Evolutionary conservation across 1,139 yeast species (phyloP), one percentile per base, ranked within the genome.

Genomic region (Yarrowia galli): DNA sequence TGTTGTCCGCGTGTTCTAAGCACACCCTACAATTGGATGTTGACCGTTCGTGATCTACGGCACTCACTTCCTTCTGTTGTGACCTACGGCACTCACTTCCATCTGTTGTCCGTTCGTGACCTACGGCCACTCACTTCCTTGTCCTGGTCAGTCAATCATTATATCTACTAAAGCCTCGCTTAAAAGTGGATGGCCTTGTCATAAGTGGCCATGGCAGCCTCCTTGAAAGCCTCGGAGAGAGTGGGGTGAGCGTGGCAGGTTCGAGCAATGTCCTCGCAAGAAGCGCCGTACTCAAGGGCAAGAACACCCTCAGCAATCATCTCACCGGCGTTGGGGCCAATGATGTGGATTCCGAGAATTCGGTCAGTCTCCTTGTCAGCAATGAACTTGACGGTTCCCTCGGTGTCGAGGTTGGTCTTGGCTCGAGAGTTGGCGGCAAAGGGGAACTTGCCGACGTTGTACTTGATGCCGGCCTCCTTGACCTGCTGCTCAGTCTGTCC

Each of bases 191-290:
- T 87, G 77, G 97, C 89, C 84, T 92, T 92, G 79, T 86, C 96
- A 78, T 88, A 93, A 67, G 97, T 90, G 70, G 96, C 89, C 84
- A 92, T 84, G 74, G 97, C 97, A 74, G 98, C 99, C 84, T 96
- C 99, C 84, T 93, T 95, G 86, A 95, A 91, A 32, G 98, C 98
- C 84, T 96, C 99, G 56, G 97, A 85, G 74, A 96, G 85, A 58
- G 99, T 95, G 79, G 99, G 99, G 82, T 96, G 99, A 70, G 99
- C 98, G 77, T 95, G 99, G 80, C 98, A 93, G 67, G 93, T 91
- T 83, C 98, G 89, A 71, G 98, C 96, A 77, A 96, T 85, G 78
- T 96, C 99, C 83, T 96, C 99, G 69, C 98, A 91, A 65, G 97
- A 89, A 68, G 99, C 99, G 81, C 99, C 99, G 82, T 96, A 96